These are phyloP conservation scores for Lablab purpureus DNA, from an alignment of 306 rosid genomes.

Conservation along the genomic window DNA sequence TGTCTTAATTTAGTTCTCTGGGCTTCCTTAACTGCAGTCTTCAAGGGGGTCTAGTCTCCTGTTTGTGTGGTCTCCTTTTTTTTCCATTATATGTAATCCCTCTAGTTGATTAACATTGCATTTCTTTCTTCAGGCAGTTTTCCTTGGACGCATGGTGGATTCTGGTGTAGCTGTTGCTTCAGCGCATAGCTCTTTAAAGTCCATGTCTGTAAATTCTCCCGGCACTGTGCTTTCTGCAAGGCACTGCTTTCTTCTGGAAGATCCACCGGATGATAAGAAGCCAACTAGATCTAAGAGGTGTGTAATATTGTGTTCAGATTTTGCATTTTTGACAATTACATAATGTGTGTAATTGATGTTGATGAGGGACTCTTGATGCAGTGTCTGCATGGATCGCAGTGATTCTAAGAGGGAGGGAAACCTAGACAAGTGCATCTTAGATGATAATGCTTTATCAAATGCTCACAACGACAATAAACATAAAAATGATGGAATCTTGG, in stretches of 20 bases:
- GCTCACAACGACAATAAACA: constrained; percentile 42
- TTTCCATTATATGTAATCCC: constrained; percentile 16
- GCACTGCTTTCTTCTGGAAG: constrained; percentile 78
- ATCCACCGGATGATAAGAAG: constrained; percentile 67
- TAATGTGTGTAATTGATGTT: constrained; percentile 41
- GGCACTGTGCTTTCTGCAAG: constrained; percentile 69
- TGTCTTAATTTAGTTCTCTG: no score
- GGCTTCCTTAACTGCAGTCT: no score
- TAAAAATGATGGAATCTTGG: constrained; percentile 50
- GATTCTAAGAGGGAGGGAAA: constrained; percentile 49
- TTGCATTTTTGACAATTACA: constrained; percentile 20
- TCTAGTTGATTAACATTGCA: constrained; percentile 10
- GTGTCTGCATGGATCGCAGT: constrained; percentile 51
- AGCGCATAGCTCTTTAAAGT: constrained; percentile 70
- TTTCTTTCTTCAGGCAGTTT: constrained; percentile 64
- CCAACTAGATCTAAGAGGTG: constrained; percentile 60
- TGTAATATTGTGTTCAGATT: constrained; percentile 35
- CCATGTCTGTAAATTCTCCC: constrained; percentile 64
- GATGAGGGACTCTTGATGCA: constrained; percentile 38
- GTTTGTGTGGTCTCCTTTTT: neutral
- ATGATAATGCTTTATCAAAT: constrained; percentile 50
- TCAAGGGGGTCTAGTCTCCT: no score
- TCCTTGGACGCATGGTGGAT: constrained; percentile 71
- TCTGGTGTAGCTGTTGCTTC: constrained; percentile 76
- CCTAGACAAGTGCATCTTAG: constrained; percentile 47